These are phyloP conservation scores for Linum usitatissimum DNA, from an alignment of 345 rosid genomes.

Conservation along the genomic window DNA sequence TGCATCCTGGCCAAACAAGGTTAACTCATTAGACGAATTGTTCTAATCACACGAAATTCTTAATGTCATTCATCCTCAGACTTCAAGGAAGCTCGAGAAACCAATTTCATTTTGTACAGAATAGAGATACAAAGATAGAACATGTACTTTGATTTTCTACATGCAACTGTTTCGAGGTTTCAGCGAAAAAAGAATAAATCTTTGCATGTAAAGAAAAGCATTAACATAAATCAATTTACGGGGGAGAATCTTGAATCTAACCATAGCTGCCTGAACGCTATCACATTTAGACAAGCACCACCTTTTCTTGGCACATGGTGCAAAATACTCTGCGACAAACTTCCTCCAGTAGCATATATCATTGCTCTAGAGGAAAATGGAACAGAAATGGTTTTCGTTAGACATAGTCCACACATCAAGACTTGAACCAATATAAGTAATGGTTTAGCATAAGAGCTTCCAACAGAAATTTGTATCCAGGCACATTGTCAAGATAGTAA, in stretches of 20 bases:
- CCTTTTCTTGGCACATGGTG: constrained; percentile 4
- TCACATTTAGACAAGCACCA: background rate
- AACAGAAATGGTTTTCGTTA: background rate
- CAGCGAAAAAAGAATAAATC: too few species aligned
- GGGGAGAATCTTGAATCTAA: background rate
- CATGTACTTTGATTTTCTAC: too few species aligned
- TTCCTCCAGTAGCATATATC: constrained; percentile 1
- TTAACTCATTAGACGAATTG: background rate
- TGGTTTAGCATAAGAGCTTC: background rate
- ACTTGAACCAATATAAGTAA: background rate
- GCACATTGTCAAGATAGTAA: background rate
- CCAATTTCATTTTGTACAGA: background rate
- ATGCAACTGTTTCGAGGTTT: too few species aligned
- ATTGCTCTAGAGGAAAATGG: background rate
- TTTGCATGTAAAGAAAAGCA: too few species aligned
- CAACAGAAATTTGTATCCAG: too few species aligned
- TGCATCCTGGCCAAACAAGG: background rate
- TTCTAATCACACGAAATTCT: background rate
- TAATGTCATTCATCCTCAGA: background rate
- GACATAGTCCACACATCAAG: background rate
- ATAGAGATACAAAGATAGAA: too few species aligned
- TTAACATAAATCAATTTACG: background rate
- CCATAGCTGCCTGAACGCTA: constrained; percentile 3
- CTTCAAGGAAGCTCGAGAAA: background rate
- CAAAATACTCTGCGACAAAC: background rate